These are phyloP conservation scores for Austropuccinia psidii DNA, from an alignment of 1,284 basidiomycete genomes.

Conservation along the genomic window DNA sequence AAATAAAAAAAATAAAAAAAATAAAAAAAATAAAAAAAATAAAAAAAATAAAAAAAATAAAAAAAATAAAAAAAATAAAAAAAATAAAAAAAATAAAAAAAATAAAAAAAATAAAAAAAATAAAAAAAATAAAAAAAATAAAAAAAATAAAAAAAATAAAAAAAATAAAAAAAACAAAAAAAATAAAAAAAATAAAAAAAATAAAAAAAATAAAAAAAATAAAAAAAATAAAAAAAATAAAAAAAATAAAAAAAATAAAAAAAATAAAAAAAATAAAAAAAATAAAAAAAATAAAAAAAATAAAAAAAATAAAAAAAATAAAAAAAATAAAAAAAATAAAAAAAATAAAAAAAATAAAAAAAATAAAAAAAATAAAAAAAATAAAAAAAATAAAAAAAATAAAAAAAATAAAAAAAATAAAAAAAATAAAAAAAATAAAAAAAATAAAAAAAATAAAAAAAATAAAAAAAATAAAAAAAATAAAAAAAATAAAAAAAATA, in stretches of 20 bases:
- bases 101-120: background rate
- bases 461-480: background rate
- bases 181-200: background rate
- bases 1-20: background rate
- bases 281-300: background rate
- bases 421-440: background rate
- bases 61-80: background rate
- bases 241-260: background rate
- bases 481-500: background rate
- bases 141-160: background rate
- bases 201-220: background rate
- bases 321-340: background rate
- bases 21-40: background rate
- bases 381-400: background rate
- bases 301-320: background rate
- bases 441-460: background rate
- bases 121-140: background rate
- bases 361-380: background rate
- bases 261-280: background rate
- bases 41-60: background rate
- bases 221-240: background rate
- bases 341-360: background rate
- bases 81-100: background rate
- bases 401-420: background rate
- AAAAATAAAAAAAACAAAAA: background rate